phyloP scores from a whole-genome alignment of 139 green algal genomes.

The Limnomonas spitsbergensis region DNA sequence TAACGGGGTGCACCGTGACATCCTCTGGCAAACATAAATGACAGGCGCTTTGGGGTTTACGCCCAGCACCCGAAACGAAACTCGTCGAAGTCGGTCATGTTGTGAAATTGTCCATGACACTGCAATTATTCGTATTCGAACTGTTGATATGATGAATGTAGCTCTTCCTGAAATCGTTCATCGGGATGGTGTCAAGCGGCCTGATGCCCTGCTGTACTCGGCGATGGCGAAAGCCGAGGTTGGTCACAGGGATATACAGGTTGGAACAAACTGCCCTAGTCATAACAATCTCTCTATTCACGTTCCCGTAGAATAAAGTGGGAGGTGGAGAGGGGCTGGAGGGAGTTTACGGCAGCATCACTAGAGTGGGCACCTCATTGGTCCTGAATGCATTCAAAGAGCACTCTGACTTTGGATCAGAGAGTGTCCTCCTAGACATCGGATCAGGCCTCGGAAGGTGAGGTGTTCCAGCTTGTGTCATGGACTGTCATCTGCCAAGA shows the following conservation, averaged over 20 bases:
- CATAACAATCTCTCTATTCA: background rate
- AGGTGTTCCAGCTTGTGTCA: background rate
- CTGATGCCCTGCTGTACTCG: slow-evolving; percentile 7
- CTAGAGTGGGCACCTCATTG: slow-evolving; percentile 55
- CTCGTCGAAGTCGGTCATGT: no score
- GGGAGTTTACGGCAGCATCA: slow-evolving; percentile 85
- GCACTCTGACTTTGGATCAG: slow-evolving; percentile 49
- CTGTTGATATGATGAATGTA: no score
- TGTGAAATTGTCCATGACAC: no score
- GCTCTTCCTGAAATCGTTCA: no score
- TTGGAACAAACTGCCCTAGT: background rate
- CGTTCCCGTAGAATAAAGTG: slow-evolving; percentile 67
- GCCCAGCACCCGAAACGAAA: no score
- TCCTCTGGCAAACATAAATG: no score
- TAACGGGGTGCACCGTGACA: no score
- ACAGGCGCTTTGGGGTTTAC: no score
- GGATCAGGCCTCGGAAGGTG: slow-evolving; percentile 81
- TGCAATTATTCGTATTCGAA: no score
- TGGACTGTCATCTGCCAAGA: no score
- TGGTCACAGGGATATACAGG: background rate
- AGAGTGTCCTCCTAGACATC: slow-evolving; percentile 73
- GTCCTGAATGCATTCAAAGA: slow-evolving; percentile 59
- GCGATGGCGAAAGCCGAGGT: slow-evolving; percentile 18
- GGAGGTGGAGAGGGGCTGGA: slow-evolving; percentile 85
- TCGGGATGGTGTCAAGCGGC: no score